These are phyloP conservation scores for Trametes cubensis DNA, from an alignment of 768 basidiomycete species.

Conservation along the genomic window DNA sequence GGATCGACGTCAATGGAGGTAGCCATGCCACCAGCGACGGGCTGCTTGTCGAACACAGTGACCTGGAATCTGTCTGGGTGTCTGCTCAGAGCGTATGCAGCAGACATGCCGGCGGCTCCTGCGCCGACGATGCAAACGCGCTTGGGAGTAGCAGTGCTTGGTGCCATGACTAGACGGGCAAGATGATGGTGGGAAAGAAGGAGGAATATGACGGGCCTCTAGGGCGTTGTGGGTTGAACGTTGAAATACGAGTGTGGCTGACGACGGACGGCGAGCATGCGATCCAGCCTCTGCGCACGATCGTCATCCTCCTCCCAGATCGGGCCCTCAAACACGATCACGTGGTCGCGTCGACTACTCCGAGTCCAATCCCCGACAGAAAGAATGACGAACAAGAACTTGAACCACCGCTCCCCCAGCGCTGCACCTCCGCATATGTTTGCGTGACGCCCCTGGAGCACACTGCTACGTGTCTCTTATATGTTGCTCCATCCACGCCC, in stretches of 20 bases:
- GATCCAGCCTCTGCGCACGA: not conserved
- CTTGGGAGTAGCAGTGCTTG: slow-evolving; percentile 26
- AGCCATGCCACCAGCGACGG: slow-evolving; percentile 38
- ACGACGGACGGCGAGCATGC: not conserved
- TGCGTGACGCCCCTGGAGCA: no score
- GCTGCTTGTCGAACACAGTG: slow-evolving; percentile 37
- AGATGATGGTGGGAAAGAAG: not conserved
- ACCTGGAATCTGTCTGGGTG: slow-evolving; percentile 37
- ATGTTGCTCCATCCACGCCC: slow-evolving; percentile 37
- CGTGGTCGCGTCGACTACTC: slow-evolving; percentile 9
- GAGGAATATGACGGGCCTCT: not conserved
- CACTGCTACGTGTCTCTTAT: slow-evolving; percentile 20
- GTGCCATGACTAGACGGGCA: not conserved
- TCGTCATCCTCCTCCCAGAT: not conserved
- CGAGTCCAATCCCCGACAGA: no score
- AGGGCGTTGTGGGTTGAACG: no score
- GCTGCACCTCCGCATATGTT: no score
- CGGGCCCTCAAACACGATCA: slow-evolving; percentile 14
- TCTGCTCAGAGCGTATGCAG: slow-evolving; percentile 38
- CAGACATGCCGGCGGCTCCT: slow-evolving; percentile 37
- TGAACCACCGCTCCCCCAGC: no score
- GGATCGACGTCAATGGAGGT: slow-evolving; percentile 38
- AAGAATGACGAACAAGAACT: not conserved
- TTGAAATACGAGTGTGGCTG: no score
- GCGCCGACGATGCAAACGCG: slow-evolving; percentile 34